Conservation (phyloP, 2,329 filamentous ascomycete species). For the Chaetomium sp. region DNA sequence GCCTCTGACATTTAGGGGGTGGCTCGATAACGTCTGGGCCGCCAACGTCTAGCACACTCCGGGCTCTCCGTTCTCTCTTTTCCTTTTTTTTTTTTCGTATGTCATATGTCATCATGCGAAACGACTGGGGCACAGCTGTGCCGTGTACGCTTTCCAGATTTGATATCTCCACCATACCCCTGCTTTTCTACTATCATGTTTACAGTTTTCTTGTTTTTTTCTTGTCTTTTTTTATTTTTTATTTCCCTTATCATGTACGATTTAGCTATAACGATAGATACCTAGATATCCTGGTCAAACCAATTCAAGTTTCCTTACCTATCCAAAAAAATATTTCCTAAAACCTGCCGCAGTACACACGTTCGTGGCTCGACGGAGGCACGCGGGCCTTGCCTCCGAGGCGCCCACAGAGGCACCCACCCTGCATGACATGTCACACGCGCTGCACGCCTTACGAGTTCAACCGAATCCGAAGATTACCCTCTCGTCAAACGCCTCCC, state of each 20-base stretch:
- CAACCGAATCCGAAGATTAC: background rate
- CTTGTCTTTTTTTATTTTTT: background rate
- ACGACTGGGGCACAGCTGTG: background rate
- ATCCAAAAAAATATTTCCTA: background rate
- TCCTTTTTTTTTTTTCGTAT: background rate
- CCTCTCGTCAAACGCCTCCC: no score
- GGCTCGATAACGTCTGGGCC: conserved; percentile 55
- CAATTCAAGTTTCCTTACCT: background rate
- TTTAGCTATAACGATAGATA: background rate
- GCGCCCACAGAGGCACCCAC: background rate
- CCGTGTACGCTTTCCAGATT: conserved; percentile 1
- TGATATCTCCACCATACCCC: conserved; percentile 6
- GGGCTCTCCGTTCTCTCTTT: background rate
- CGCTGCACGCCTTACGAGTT: background rate
- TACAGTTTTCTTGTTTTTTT: background rate
- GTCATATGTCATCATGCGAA: background rate
- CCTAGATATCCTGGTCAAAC: background rate
- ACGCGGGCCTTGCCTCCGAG: background rate
- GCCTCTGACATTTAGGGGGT: conserved; percentile 56
- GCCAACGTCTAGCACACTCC: conserved; percentile 27
- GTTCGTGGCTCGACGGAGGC: background rate
- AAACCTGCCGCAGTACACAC: background rate
- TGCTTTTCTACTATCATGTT: background rate
- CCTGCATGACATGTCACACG: background rate
- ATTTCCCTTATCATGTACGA: background rate